Base-by-base conservation (phyloP, 306 rosid genomes). In the Echinosophora koreensis region DNA sequence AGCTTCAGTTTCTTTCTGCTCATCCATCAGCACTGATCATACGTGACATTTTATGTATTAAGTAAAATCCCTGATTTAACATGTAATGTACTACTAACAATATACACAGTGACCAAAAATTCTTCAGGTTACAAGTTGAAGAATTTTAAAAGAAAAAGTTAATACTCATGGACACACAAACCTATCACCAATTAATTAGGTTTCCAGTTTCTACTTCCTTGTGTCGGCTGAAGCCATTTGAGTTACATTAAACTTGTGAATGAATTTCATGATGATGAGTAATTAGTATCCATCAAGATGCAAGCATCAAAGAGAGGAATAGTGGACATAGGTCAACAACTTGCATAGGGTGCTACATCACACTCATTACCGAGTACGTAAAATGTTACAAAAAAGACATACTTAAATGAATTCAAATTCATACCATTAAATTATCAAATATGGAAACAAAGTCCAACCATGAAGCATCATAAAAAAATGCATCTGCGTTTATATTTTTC, bases 1-100 rank as follows among this genome's bases (percentile, higher is more conserved):
- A 4, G 97, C 97, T 87, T 89, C 91, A 8, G 70, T 78, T 58
- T 91, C 97, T 50, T 80, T 87, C 76, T 89, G 92, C 73, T 89
- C 97, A 83, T 91, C 97, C 97, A 91, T 91, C 89, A 89, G 52
- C 73, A 89, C 97, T 91, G 89, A 30, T 67, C 59, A 81, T 50
- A 77, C 8, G 71, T 13, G 37, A 75, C 67, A 80, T 6, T 66
- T 42, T 46, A 82, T 6, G 66, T 84, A n/a, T n/a, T n/a, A 52
- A 86, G 85, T 65, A 57, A 16, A 75, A 84, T 50, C 13, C 71
- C 44, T 38, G n/a, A 7, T 71, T 63, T 77, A 56, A 37, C 62
- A 77, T 30, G 15, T 37, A 14, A 18, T 60, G 35, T 65, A 22
- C 52, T 35, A 54, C 47, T 15, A 8, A 16, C 39, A 22, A 17